These are phyloP conservation scores for Ampelomyces quisqualis DNA, from an alignment of 2,329 filamentous ascomycete species.

Conservation along the genomic window DNA sequence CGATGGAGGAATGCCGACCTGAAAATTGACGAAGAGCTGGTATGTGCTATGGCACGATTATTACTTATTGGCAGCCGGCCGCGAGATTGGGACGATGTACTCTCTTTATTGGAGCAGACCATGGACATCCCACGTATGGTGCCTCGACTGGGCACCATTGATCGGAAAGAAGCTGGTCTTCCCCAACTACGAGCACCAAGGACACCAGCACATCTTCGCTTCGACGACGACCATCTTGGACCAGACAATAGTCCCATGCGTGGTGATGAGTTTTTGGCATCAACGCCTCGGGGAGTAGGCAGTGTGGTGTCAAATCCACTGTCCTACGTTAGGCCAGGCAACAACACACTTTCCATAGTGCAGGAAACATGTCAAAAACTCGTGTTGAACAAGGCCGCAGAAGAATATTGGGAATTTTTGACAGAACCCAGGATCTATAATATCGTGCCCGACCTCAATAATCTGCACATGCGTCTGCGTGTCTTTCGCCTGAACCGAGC, in stretches of 20 bases:
- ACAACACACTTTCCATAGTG: constrained; percentile 66
- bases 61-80: constrained; percentile 64
- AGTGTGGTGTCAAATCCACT: constrained; percentile 36
- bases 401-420: constrained; percentile 76
- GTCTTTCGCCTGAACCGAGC: constrained; percentile 66
- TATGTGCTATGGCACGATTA: constrained; percentile 77
- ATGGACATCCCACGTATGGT: constrained; percentile 69
- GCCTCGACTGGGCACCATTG: constrained; percentile 39
- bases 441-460: constrained; percentile 71
- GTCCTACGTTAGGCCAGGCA: constrained; percentile 51
- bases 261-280: constrained; percentile 37
- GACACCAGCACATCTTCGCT: constrained; percentile 26
- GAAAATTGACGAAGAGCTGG: constrained; percentile 73
- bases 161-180: constrained; percentile 26
- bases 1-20: constrained; percentile 73
- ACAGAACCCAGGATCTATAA: constrained; percentile 55
- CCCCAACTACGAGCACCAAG: constrained; percentile 41
- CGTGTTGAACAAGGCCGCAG: constrained; percentile 62
- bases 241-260: constrained; percentile 22
- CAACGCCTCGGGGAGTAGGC: constrained; percentile 20
- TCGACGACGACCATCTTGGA: constrained; percentile 33
- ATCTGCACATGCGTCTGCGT: constrained; percentile 68
- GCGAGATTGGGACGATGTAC: constrained; percentile 68
- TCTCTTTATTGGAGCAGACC: constrained; percentile 76
- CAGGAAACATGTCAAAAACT: constrained; percentile 64